phyloP scores from a whole-genome alignment of 2,329 filamentous ascomycete species.

The Scedosporium minutisporum region DNA sequence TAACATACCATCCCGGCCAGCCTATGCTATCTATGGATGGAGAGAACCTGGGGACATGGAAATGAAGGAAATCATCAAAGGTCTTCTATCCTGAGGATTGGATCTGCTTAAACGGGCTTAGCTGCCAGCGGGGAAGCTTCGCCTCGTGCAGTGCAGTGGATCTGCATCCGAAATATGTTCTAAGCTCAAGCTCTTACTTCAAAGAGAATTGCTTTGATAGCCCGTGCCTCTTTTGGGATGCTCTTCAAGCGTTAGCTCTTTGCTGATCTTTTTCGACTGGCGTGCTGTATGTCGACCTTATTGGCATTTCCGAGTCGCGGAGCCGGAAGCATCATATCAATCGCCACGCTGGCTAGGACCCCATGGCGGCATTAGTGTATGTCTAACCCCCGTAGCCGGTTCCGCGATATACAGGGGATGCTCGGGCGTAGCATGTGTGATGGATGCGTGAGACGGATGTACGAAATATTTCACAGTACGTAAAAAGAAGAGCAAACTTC shows the following conservation, averaged over 20 bases:
- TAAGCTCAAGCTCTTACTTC: neutral
- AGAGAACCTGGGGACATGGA: neutral
- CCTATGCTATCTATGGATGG: too few species aligned
- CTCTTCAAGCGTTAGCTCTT: too few species aligned
- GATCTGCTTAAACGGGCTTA: neutral
- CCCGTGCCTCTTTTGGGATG: too few species aligned
- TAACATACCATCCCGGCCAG: too few species aligned
- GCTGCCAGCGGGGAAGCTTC: neutral
- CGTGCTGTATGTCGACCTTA: too few species aligned
- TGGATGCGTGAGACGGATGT: too few species aligned
- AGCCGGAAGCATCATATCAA: slow-evolving; percentile 1
- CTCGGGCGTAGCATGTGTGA: neutral
- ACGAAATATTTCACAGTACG: too few species aligned
- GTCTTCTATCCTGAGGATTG: neutral
- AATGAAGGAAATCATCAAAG: neutral
- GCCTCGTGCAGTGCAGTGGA: neutral
- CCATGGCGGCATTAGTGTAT: neutral
- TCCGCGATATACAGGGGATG: neutral
- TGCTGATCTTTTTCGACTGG: too few species aligned
- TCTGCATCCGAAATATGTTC: neutral
- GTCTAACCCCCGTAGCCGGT: neutral
- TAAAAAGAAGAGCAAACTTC: too few species aligned
- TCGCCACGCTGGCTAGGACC: neutral
- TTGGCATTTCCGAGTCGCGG: too few species aligned
- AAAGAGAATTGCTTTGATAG: too few species aligned